Percentiles rank a stretch among this genome's conserved stretches.
These are phyloP conservation scores for Antitrichia curtipendula DNA, from an alignment of 225 moss, liverwort and hornwort species.

Conservation along the genomic window DNA sequence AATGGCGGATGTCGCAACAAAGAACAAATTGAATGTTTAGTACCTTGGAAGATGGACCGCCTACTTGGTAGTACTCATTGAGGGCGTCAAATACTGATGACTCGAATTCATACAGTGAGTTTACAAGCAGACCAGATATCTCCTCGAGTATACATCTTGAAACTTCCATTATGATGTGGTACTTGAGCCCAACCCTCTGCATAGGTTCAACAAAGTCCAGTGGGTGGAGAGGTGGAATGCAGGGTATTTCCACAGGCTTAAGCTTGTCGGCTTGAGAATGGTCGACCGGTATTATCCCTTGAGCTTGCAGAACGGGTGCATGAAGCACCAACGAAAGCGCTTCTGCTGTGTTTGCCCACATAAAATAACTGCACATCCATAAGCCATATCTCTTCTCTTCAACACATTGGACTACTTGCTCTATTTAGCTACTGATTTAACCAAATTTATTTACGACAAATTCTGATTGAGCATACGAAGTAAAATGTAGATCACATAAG, in stretches of 20 bases:
- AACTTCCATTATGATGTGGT: background rate
- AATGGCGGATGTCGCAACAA: background rate
- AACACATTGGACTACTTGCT: background rate
- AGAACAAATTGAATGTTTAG: background rate
- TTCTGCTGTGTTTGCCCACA: background rate
- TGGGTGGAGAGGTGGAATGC: constrained; percentile 8
- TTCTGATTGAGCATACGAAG: background rate
- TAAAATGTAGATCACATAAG: no score
- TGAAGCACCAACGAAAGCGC: background rate
- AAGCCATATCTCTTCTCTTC: background rate
- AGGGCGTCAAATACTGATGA: background rate
- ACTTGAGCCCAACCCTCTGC: background rate
- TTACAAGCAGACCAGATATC: background rate
- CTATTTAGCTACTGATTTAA: background rate
- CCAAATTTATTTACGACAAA: background rate
- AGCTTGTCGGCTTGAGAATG: background rate
- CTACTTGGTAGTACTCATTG: background rate
- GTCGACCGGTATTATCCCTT: constrained; percentile 1
- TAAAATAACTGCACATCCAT: background rate
- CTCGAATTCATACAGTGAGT: constrained; percentile 11
- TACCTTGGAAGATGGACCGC: constrained; percentile 2
- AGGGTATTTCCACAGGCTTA: background rate
- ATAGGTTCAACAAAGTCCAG: background rate
- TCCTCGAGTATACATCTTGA: background rate
- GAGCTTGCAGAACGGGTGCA: background rate